Evolutionary conservation across 257 asterid genomes (phyloP), one percentile per base, ranked within the genome.

Genomic region (Datura wrightii): DNA sequence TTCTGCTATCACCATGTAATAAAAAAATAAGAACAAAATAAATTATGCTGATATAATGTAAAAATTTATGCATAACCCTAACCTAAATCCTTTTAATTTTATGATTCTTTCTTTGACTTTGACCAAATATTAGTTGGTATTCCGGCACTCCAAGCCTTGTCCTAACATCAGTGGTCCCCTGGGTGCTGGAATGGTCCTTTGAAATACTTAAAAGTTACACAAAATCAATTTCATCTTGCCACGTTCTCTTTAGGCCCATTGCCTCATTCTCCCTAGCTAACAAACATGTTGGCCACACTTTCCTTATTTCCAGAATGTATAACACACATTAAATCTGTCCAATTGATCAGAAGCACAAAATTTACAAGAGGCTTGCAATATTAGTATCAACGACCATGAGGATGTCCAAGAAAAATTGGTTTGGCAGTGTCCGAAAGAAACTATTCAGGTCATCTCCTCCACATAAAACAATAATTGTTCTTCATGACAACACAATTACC

Each of bases 401-500:
- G 65, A 18, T 80, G 34, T 63, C 78, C 0, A 69, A 87, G 18
- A 88, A 56, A 72, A 85, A 52, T 3, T 90, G 91, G 97, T 88
- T 90, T 79, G 83, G 88, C 48, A 16, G 80, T 63, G 86, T 89
- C 59, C 84, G 89, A 60, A 84, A 85, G 83, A 92, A 85, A 65
- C 89, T 93, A 65, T 86, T 86, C 90, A 86, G 89, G 44, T 84
- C 93, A 72, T 69, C 92, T 42, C 62, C 84, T 37, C 83, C 82
- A 14, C 84, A 78, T 2, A 89, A 85, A 78, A 86, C 37, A 24
- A 60, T 70, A 6, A 55, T 88, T n/a, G 79, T 90, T 80, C 86
- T 92, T 16, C 92, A 89, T 50, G 83, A 89, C 88, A 93, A 89
- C 84, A 83, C 84, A 58, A 71, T 88, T 83, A 84, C 84, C 74